Percentiles rank a stretch among this genome's conserved stretches.
Conservation (phyloP, 2,329 filamentous ascomycete genomes). For the Hypoxylon sp. region DNA sequence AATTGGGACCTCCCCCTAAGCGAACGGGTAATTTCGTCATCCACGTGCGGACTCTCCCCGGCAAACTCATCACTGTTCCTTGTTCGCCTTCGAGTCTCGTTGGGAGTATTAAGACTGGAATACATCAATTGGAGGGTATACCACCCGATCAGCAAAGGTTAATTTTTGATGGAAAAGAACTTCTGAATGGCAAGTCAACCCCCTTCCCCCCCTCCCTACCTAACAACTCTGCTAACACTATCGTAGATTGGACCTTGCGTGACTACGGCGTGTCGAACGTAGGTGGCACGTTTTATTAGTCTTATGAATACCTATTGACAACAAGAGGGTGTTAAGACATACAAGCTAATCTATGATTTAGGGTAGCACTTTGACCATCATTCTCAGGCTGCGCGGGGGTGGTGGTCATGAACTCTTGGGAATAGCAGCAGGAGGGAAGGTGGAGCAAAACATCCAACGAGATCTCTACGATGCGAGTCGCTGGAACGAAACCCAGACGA, state of each 20-base stretch:
- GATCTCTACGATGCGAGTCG: slow-evolving; percentile 4
- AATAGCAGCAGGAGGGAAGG: slow-evolving; percentile 32
- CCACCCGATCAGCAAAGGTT: not conserved
- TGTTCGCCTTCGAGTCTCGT: not conserved
- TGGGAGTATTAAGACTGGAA: not conserved
- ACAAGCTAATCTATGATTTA: too few relatives aligned
- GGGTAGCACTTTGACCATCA: too few relatives aligned
- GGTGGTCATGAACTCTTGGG: too few relatives aligned
- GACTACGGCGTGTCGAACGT: not conserved
- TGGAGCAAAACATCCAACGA: slow-evolving; percentile 30
- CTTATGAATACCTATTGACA: too few relatives aligned
- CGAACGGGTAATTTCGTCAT: not conserved
- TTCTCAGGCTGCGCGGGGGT: too few relatives aligned
- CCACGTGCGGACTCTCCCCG: not conserved
- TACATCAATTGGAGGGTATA: not conserved
- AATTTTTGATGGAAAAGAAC: not conserved
- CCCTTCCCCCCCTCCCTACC: not conserved
- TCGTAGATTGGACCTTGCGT: not conserved
- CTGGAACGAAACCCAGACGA: slow-evolving; percentile 23
- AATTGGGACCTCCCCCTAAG: not conserved
- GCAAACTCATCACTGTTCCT: slow-evolving; percentile 3
- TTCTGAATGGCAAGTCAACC: not conserved
- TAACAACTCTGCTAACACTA: not conserved
- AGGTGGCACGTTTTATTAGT: not conserved
- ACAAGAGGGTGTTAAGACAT: too few relatives aligned